Conservation (phyloP, 192 early-diverging fungal species). For the Diversispora epigaea region DNA sequence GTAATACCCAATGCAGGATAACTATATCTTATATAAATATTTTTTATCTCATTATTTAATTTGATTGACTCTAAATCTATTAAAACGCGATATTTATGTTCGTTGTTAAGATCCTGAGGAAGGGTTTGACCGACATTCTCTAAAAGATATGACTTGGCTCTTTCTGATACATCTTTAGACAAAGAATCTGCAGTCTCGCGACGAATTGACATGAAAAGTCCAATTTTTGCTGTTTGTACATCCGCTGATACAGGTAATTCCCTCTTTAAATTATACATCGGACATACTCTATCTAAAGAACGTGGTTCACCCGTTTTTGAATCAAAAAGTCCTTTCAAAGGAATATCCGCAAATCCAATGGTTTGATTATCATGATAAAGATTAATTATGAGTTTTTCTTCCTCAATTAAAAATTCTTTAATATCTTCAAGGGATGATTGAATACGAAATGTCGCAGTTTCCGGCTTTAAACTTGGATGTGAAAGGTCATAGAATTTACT, state of each 20-base stretch:
- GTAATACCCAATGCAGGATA: slow-evolving; percentile 33
- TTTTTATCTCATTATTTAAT: slow-evolving; percentile 6
- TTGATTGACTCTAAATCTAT: slow-evolving; percentile 31
- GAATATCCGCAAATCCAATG: slow-evolving; percentile 46
- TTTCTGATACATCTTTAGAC: not conserved
- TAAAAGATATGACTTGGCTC: not conserved
- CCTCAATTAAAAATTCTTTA: slow-evolving; percentile 20
- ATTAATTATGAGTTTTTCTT: slow-evolving; percentile 38
- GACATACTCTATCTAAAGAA: slow-evolving; percentile 31
- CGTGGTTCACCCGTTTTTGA: slow-evolving; percentile 26
- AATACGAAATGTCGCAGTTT: slow-evolving; percentile 26
- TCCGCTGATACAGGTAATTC: slow-evolving; percentile 31
- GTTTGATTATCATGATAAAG: slow-evolving; percentile 44
- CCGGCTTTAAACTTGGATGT: slow-evolving; percentile 32
- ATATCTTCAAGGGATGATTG: slow-evolving; percentile 20
- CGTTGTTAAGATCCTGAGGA: slow-evolving; percentile 14
- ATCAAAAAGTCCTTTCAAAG: slow-evolving; percentile 37
- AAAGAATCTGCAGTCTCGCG: not conserved
- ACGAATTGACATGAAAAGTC: slow-evolving; percentile 7
- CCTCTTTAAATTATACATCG: slow-evolving; percentile 31
- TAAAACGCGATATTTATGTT: slow-evolving; percentile 27
- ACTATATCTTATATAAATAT: slow-evolving; percentile 30
- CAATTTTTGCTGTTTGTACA: slow-evolving; percentile 31
- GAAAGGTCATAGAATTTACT: slow-evolving; percentile 29
- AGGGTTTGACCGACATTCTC: not conserved